Evolutionary conservation across 305 asterid species (phyloP).

Genomic region (Petunia hybrid): DNA sequence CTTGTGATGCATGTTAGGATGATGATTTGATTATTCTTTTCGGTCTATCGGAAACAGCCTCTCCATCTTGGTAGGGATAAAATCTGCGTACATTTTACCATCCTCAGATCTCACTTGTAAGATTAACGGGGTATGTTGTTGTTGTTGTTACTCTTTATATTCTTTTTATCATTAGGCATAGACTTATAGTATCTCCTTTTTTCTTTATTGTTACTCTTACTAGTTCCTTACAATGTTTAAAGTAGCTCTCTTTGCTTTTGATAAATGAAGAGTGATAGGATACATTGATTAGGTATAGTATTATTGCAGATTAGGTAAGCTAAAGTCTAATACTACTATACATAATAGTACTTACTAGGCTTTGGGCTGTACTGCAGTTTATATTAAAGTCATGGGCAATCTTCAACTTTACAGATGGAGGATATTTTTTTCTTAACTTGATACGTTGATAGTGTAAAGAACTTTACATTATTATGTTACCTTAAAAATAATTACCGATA

Average conservation of each 20-base stretch:
- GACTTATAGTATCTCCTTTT: background rate
- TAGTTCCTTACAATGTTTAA: background rate
- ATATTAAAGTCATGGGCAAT: background rate
- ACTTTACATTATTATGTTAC: background rate
- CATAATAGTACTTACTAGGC: background rate
- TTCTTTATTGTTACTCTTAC: background rate
- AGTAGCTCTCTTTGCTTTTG: background rate
- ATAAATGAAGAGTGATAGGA: slow-evolving; percentile 1
- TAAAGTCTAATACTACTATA: background rate
- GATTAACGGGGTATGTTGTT: no score
- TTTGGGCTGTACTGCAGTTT: background rate
- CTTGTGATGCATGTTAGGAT: slow-evolving; percentile 6
- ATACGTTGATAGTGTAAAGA: background rate
- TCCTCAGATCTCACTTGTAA: no score
- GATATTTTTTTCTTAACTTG: background rate
- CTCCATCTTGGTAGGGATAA: no score
- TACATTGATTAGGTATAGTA: background rate
- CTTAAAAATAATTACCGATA: background rate
- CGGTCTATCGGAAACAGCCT: no score
- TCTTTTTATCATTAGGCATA: background rate
- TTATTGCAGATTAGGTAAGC: slow-evolving; percentile 18
- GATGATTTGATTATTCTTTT: slow-evolving; percentile 1
- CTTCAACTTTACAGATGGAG: background rate
- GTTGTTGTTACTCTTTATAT: no score
- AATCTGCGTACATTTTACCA: no score